These are phyloP conservation scores for Aschersonia sp. DNA, from an alignment of 2,329 filamentous ascomycete species.

Conservation along the genomic window DNA sequence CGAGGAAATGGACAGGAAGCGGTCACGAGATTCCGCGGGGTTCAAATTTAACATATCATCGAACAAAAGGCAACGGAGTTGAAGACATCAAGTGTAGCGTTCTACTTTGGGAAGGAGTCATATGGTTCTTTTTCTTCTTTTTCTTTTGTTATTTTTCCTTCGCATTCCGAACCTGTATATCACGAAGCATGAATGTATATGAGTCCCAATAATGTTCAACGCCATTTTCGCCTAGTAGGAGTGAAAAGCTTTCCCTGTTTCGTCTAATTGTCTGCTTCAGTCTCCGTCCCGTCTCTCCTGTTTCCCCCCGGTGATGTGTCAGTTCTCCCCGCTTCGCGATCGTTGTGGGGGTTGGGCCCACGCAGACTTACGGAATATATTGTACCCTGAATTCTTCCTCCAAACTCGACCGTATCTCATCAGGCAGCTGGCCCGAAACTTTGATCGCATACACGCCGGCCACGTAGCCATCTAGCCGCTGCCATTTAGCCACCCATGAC, in stretches of 20 bases:
- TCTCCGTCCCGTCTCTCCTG: conserved; percentile 42
- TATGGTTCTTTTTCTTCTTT: background rate
- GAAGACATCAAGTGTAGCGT: background rate
- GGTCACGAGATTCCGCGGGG: conserved; percentile 32
- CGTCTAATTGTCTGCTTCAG: conserved; percentile 27
- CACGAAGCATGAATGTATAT: background rate
- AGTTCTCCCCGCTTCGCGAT: no score
- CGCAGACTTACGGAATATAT: conserved; percentile 47
- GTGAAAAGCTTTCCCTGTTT: background rate
- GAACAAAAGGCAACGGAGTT: conserved; percentile 36
- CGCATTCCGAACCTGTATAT: background rate
- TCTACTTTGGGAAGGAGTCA: background rate
- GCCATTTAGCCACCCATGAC: conserved; percentile 96
- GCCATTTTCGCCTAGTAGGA: background rate
- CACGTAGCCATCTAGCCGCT: conserved; percentile 78
- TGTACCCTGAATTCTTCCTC: conserved; percentile 49
- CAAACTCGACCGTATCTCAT: conserved; percentile 45
- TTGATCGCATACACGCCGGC: conserved; percentile 88
- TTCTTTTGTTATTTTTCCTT: no score
- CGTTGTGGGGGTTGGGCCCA: no score
- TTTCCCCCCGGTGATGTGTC: background rate
- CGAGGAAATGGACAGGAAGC: conserved; percentile 62
- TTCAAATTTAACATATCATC: conserved; percentile 31
- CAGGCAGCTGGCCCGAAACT: conserved; percentile 67
- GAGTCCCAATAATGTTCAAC: background rate